Percentiles rank a stretch among this genome's conserved stretches.
Conservation (phyloP, 1,139 yeast species). For the Barnettozyma hawaiiensis region DNA sequence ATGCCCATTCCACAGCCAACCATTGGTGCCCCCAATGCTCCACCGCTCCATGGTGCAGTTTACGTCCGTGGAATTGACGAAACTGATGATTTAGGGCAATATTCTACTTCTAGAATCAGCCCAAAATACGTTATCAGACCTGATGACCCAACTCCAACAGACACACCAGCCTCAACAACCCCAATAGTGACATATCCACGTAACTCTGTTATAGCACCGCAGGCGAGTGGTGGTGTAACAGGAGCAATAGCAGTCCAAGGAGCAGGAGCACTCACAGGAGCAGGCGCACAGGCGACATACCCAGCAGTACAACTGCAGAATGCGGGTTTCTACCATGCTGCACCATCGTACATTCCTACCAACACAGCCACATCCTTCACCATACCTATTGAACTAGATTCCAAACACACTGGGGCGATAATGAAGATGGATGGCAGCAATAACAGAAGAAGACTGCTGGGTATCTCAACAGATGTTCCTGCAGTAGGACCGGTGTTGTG, state of each 20-base stretch:
- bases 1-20: conserved; percentile 82
- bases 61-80: conserved; percentile 69
- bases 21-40: conserved; percentile 77
- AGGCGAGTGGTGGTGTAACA: conserved; percentile 25
- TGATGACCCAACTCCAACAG: conserved; percentile 29
- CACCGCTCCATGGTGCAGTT: conserved; percentile 90
- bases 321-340: conserved; percentile 22
- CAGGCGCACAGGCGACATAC: not conserved
- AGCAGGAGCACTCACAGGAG: no score
- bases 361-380: conserved; percentile 25
- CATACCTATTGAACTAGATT: conserved; percentile 17
- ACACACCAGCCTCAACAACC: conserved; percentile 12
- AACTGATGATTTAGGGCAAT: conserved; percentile 76
- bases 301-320: not conserved
- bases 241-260: no score
- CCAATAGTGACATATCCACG: conserved; percentile 14
- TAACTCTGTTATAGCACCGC: conserved; percentile 21
- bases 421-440: conserved; percentile 27
- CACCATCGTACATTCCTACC: conserved; percentile 23
- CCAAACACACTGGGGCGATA: conserved; percentile 19
- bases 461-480: conserved; percentile 15
- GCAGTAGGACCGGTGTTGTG: conserved; percentile 52
- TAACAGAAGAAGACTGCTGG: conserved; percentile 26
- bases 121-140: conserved; percentile 52
- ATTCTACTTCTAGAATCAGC: conserved; percentile 53